Percentiles rank a stretch among this genome's conserved stretches.
phyloP scores from a whole-genome alignment of 2,329 filamentous ascomycete genomes.

The Dryadomyces quercus-mongolicae region DNA sequence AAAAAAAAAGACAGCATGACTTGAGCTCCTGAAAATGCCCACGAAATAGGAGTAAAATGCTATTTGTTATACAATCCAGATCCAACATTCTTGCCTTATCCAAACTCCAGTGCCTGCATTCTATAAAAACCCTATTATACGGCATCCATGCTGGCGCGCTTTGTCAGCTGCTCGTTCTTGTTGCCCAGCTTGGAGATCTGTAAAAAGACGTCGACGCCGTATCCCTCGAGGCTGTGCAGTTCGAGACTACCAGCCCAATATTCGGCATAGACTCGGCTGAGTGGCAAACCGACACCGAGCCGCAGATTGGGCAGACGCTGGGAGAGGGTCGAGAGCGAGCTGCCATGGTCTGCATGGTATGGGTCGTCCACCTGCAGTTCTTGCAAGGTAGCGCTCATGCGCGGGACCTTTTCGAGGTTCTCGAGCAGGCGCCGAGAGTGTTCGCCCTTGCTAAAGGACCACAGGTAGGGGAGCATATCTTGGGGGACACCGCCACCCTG shows the following conservation, averaged over 20 bases:
- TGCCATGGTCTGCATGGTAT: constrained; percentile 17
- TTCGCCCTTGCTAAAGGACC: constrained; percentile 94
- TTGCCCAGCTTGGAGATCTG: constrained; percentile 96
- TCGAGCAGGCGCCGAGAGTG: constrained; percentile 64
- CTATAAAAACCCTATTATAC: constrained; percentile 32
- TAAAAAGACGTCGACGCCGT: constrained; percentile 89
- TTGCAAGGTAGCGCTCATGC: constrained; percentile 87
- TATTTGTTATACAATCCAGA: too few relatives aligned
- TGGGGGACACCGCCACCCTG: constrained; percentile 84
- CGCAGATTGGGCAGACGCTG: constrained; percentile 75
- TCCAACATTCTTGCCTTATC: background rate
- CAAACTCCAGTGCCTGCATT: background rate
- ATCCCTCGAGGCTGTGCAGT: constrained; percentile 85
- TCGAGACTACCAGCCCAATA: constrained; percentile 95
- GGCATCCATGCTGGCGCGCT: constrained; percentile 64
- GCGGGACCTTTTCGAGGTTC: constrained; percentile 77
- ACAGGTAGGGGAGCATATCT: constrained; percentile 77
- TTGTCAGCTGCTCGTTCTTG: constrained; percentile 89
- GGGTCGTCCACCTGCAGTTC: constrained; percentile 50
- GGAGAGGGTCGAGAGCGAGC: constrained; percentile 68
- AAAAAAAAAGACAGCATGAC: background rate
- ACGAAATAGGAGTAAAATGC: background rate
- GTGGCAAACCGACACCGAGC: constrained; percentile 83
- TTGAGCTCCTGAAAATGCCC: background rate
- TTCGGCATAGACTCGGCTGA: constrained; percentile 90